Evolutionary conservation across 345 rosid genomes (phyloP).

Genomic region (Salix arbutifolia): DNA sequence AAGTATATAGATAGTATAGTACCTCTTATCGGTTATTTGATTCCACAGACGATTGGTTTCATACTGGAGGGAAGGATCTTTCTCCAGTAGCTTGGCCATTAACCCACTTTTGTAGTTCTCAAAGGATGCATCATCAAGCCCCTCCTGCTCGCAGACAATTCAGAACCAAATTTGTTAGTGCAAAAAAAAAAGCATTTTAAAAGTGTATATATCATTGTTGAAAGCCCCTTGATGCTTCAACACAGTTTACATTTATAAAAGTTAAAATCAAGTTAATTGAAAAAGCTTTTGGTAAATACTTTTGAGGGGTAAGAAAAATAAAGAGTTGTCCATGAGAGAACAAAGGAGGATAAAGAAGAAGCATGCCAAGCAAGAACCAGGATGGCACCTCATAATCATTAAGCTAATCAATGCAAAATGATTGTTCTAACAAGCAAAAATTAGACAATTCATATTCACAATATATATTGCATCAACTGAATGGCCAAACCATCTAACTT

Average conservation of each 20-base stretch:
- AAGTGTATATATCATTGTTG: background rate
- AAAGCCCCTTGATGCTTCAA: no score
- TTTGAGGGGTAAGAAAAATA: no score
- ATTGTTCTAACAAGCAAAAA: background rate
- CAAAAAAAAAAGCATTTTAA: background rate
- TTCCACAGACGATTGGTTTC: constrained; percentile 81
- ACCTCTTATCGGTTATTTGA: constrained; percentile 88
- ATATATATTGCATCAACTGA: no score
- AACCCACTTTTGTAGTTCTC: constrained; percentile 74
- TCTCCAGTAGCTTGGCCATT: constrained; percentile 73
- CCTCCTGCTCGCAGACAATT: constrained; percentile 40
- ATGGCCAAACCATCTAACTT: no score
- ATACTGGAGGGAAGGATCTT: constrained; percentile 74
- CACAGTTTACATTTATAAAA: background rate
- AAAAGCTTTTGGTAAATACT: no score
- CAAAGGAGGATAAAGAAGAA: background rate
- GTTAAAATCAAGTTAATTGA: no score
- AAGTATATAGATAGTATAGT: constrained; percentile 1
- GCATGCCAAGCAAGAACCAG: no score
- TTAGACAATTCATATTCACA: no score
- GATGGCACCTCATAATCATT: no score
- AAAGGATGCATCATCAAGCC: constrained; percentile 68
- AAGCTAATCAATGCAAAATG: background rate
- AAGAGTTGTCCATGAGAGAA: background rate
- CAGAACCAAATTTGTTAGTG: background rate